phyloP scores from a whole-genome alignment of 306 rosid genomes.

The Corylus heterophylla region DNA sequence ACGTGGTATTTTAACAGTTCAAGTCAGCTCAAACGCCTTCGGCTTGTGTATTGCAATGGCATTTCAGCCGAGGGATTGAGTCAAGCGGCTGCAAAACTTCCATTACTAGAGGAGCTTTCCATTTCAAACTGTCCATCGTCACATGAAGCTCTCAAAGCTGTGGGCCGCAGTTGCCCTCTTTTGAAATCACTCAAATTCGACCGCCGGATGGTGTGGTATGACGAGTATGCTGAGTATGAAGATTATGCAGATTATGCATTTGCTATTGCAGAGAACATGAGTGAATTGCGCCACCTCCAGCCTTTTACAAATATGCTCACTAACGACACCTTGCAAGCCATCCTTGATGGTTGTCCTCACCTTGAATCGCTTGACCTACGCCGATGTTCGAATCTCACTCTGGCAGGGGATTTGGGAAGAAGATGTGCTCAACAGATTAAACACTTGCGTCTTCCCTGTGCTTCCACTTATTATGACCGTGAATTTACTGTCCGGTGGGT shows the following conservation, averaged over 20 bases:
- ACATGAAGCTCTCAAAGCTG: conserved; percentile 32
- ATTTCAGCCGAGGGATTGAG: conserved; percentile 48
- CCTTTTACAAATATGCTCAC: conserved; percentile 55
- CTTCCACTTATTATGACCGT: conserved; percentile 25
- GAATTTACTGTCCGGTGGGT: conserved; percentile 12
- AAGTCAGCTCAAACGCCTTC: conserved; percentile 40
- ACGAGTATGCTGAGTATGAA: conserved; percentile 24
- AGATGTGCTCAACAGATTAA: conserved; percentile 50
- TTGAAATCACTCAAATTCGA: not conserved
- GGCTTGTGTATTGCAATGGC: conserved; percentile 38
- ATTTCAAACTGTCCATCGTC: conserved; percentile 34
- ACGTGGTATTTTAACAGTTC: conserved; percentile 33
- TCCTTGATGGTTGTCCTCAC: conserved; percentile 63
- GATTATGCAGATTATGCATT: conserved; percentile 19
- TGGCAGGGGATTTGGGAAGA: conserved; percentile 39
- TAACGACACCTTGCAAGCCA: conserved; percentile 50
- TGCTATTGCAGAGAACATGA: conserved; percentile 54
- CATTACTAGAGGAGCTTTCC: conserved; percentile 65
- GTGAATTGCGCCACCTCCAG: conserved; percentile 52
- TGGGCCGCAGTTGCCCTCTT: conserved; percentile 54
- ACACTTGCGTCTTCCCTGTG: conserved; percentile 45
- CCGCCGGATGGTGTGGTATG: not conserved
- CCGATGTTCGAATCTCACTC: conserved; percentile 42
- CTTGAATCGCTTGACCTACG: conserved; percentile 74
- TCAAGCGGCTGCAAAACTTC: conserved; percentile 43